These are phyloP conservation scores for Yarrowia alimentaria DNA, from an alignment of 805 yeast genomes.

Conservation along the genomic window DNA sequence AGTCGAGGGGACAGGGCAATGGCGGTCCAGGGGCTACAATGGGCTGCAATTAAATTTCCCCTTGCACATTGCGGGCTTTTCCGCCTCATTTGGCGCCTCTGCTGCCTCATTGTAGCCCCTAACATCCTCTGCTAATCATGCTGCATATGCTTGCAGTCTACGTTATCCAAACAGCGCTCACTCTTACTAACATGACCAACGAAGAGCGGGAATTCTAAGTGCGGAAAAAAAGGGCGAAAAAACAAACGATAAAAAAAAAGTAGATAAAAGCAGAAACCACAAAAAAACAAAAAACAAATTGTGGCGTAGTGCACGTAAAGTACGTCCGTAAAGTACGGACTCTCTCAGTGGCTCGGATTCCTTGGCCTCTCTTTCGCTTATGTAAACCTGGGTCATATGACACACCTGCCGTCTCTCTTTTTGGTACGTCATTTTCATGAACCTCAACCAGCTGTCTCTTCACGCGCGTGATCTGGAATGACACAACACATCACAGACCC, in stretches of 20 bases:
- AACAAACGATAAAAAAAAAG: constrained; percentile 2
- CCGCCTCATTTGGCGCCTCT: neutral
- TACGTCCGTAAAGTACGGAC: too few species aligned
- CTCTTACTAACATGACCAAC: neutral
- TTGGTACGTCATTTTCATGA: too few species aligned
- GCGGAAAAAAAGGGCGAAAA: constrained; percentile 12
- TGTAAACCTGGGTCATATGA: too few species aligned
- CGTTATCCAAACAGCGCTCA: constrained; percentile 26
- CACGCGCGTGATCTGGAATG: too few species aligned
- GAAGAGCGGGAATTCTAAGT: constrained; percentile 4
- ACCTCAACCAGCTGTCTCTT: too few species aligned
- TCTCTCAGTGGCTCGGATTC: too few species aligned
- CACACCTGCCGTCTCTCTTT: too few species aligned
- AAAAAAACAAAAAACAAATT: too few species aligned
- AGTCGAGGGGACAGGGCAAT: too few species aligned
- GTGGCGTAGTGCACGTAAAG: too few species aligned
- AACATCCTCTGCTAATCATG: constrained; percentile 1
- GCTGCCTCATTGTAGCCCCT: neutral
- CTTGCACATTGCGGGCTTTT: neutral
- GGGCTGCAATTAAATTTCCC: neutral
- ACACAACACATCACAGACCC: too few species aligned
- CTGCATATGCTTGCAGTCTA: constrained; percentile 27
- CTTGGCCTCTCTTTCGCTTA: too few species aligned
- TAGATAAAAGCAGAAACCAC: neutral
- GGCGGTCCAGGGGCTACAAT: neutral